Percentiles rank a stretch among this genome's conserved stretches.
These are phyloP conservation scores for Pyrenophora teres DNA, from an alignment of 2,329 filamentous ascomycete genomes.

Conservation along the genomic window DNA sequence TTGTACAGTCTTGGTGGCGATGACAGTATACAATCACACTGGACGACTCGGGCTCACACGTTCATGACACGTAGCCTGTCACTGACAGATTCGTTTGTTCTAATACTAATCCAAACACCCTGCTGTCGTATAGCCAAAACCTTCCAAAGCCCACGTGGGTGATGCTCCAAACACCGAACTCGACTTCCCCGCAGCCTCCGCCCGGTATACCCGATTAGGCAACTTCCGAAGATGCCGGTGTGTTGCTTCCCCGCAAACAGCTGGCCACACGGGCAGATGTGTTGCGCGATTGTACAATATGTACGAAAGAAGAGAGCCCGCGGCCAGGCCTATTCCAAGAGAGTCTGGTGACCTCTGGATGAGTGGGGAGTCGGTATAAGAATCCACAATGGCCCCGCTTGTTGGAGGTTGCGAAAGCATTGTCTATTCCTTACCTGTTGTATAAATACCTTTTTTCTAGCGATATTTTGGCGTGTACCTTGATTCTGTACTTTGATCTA, in stretches of 20 bases:
- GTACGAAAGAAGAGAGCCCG: constrained; percentile 1
- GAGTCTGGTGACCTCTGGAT: constrained; percentile 6
- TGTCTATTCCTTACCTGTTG: not conserved
- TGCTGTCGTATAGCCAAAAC: not conserved
- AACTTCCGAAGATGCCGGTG: constrained; percentile 13
- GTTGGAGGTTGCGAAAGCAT: constrained; percentile 1
- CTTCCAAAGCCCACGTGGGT: constrained; percentile 1
- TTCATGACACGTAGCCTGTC: too few species aligned
- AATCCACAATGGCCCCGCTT: constrained; percentile 12
- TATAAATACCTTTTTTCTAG: constrained; percentile 4
- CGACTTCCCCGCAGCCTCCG: constrained; percentile 5
- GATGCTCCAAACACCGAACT: constrained; percentile 4
- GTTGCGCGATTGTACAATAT: constrained; percentile 9
- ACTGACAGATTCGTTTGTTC: too few species aligned
- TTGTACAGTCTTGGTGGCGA: too few species aligned
- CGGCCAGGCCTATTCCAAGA: constrained; percentile 10
- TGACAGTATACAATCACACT: too few species aligned
- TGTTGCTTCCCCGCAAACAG: constrained; percentile 25
- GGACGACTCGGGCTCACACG: too few species aligned
- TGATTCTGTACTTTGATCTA: not conserved
- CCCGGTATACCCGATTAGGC: constrained; percentile 20
- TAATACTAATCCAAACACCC: not conserved
- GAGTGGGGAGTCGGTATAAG: constrained; percentile 7
- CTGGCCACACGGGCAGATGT: constrained; percentile 1
- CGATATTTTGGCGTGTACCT: not conserved